Evolutionary conservation across 1,284 basidiomycete species (phyloP).

Genomic region (Ceratobasidium sp.): DNA sequence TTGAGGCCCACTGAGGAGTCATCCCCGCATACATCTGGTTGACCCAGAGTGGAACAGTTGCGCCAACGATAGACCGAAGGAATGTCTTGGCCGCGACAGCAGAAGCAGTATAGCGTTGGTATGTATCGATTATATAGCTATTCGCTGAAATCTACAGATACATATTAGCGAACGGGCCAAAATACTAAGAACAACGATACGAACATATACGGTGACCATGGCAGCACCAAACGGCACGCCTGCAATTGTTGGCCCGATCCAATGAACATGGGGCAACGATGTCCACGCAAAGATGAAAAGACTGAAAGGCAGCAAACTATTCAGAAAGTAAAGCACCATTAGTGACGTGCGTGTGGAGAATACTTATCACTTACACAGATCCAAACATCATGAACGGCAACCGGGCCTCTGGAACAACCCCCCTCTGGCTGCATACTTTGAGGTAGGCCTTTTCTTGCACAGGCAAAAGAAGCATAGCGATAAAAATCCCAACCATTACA

Average conservation of each 20-base stretch:
- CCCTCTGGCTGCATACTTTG: slow-evolving; percentile 38
- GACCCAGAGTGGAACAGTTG: slow-evolving; percentile 49
- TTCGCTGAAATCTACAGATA: slow-evolving; percentile 39
- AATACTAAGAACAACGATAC: background rate
- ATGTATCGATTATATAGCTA: slow-evolving; percentile 45
- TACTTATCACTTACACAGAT: slow-evolving; percentile 41
- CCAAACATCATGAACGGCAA: slow-evolving; percentile 43
- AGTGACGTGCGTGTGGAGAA: slow-evolving; percentile 43
- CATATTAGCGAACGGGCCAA: background rate
- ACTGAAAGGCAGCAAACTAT: slow-evolving; percentile 45
- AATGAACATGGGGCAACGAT: slow-evolving; percentile 28
- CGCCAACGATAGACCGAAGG: slow-evolving; percentile 54
- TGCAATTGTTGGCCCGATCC: slow-evolving; percentile 35
- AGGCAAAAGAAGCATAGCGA: slow-evolving; percentile 47
- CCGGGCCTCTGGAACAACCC: slow-evolving; percentile 43
- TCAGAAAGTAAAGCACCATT: background rate
- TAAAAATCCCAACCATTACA: slow-evolving; percentile 48
- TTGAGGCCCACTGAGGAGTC: slow-evolving; percentile 41
- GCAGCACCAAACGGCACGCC: slow-evolving; percentile 31
- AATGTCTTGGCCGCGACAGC: slow-evolving; percentile 59
- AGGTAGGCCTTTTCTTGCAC: slow-evolving; percentile 49
- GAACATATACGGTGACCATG: slow-evolving; percentile 38
- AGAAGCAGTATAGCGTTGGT: slow-evolving; percentile 48
- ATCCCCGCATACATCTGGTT: slow-evolving; percentile 41
- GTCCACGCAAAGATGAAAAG: slow-evolving; percentile 47